Base-by-base conservation (phyloP, 352 stramenopile species). In the Phytophthora meadii region DNA sequence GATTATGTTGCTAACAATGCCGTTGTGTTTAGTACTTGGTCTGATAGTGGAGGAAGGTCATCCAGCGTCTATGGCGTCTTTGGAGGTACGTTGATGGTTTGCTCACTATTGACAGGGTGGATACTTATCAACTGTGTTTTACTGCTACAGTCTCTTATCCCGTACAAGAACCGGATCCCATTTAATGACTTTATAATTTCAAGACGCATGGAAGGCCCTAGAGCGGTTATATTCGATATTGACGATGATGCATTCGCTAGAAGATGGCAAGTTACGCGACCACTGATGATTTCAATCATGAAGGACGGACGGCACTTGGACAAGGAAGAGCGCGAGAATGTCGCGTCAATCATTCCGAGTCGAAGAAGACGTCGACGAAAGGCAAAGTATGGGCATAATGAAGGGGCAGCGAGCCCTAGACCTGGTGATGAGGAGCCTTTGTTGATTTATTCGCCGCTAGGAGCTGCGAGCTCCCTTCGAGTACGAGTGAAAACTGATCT, bases 1-100 rank as follows among this genome's bases (percentile, higher is more conserved):
- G 44, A 22, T 67, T 53, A 3, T 36, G n/a, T 39, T 28, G n/a
- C 39, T 55, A n/a, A 25, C 30, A 0, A 12, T 47, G 19, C 34
- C 42, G 11, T 53, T 46, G 14, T 48, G 1, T 11, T 36, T 36
- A 88, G 78, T 84, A 24, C 61, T 87, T 1, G 78, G 64, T 28
- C 61, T 91, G 3, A 79, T 90, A 36, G 71, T 90, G 9, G 74
- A 83, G 47, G 62, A 88, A 78, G 69, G 74, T 24, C 59, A 80
- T 17, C 40, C 67, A 28, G 68, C 60, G 15, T 77, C 71, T 6
- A 79, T 79, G 65, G 62, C 61, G 44, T 42, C 68, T 11, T 53
- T 76, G 41, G 64, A 76, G 62, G 68, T 65, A 65, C 19, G 45
- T 28, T 9, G 45, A 7, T 37, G 4, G 17, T 47, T 47, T 61